Base-by-base conservation (phyloP, 768 basidiomycete genomes). In the Cyathus striatus region DNA sequence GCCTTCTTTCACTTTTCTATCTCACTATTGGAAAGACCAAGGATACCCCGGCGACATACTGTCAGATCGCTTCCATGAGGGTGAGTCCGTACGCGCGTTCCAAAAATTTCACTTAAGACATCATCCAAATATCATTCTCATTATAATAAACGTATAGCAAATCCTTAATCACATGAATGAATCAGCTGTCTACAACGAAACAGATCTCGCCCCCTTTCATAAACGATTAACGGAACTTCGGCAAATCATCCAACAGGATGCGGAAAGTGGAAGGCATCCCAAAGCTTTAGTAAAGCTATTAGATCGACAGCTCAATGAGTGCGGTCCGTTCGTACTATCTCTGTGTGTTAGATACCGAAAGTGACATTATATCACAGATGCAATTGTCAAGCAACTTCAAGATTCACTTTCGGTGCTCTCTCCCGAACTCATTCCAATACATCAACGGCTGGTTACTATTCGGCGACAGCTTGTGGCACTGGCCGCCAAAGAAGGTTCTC, bases 11-110 rank as follows among this genome's bases (percentile, higher is more conserved):
- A 12, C 78, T 99, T 50, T 97, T 96, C 76, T 99, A 93, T 72
- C 82, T 99, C 54, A 96, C 94, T 26, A 93, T 99, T 48, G 96
- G 96, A 33, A 94, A 93, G 69, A 93, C 90, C 30, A 81, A 84
- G 51, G 94, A 97, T 62, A 85, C 86, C 7, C 94, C 95, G 0
- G 95, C 94, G 20, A 91, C 88, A 0, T 99, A 96, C 63, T 91
- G 90, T 49, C 96, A 98, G 56, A 83, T 98, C 49, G 91, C 92
- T 27, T 92, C 86, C 46, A 96, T 99, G 86, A 72, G 88, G 65
- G 93, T 97, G 56, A 77, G 92, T 83, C 41, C 44, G 34, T n/a
- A n/a, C n/a, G n/a, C n/a, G n/a, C n/a, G n/a, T n/a, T n/a, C n/a
- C n/a, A n/a, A n/a, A 41, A 32, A 41, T 45, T 32, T 32, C 30